A percentile compares a stretch with the other conserved stretches of the same genome.
Conservation (phyloP, 176 grass and related monocot genomes). For the Rhipidocladum racemiflorum region DNA sequence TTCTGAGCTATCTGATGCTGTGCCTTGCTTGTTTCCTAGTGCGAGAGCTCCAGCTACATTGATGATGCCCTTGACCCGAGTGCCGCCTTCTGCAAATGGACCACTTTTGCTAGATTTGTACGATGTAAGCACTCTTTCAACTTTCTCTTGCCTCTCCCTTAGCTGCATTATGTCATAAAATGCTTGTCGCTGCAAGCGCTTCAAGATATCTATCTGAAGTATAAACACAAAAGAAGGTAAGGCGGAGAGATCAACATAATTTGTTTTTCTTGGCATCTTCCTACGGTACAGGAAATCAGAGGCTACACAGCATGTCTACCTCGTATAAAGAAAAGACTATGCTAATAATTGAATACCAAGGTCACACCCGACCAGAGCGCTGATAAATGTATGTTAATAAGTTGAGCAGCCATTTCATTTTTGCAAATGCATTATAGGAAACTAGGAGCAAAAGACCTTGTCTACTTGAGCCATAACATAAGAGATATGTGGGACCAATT, state of each 20-base stretch:
- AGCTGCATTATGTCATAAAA: constrained; percentile 79
- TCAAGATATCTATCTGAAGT: constrained; percentile 66
- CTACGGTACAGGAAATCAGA: neutral
- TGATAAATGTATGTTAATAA: neutral
- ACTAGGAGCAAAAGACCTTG: neutral
- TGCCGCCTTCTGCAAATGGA: constrained; percentile 55
- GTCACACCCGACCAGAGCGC: neutral
- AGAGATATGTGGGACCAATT: neutral
- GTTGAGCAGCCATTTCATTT: neutral
- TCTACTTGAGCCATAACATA: neutral
- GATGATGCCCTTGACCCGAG: constrained; percentile 62
- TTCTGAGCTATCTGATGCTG: constrained; percentile 30
- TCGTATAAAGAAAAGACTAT: neutral
- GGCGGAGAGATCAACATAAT: neutral
- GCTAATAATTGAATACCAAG: neutral
- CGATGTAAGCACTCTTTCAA: constrained; percentile 54
- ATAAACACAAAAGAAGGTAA: neutral
- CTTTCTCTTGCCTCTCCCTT: constrained; percentile 77
- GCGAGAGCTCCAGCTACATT: constrained; percentile 39
- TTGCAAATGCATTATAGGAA: neutral
- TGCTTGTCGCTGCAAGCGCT: constrained; percentile 67
- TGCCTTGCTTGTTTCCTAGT: neutral
- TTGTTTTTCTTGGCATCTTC: neutral
- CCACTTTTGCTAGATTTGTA: constrained; percentile 47
- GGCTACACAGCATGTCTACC: neutral